Conservation (phyloP, 257 asterid genomes). For the Solanum medicagineum region DNA sequence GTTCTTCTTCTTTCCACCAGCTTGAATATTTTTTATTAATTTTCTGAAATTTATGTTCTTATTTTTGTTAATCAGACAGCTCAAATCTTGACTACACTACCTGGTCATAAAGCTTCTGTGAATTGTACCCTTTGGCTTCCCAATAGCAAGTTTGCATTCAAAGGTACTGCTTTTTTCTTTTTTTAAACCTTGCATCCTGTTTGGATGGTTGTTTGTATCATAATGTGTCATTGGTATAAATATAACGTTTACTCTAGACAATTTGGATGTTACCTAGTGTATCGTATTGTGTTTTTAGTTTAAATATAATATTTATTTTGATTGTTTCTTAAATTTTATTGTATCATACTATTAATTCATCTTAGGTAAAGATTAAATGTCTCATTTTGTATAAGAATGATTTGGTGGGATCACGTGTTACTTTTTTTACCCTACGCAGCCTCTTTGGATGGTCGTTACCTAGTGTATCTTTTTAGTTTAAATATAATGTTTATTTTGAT, state of each 20-base stretch:
- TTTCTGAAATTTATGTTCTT: background rate
- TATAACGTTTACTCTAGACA: background rate
- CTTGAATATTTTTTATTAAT: background rate
- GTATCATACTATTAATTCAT: background rate
- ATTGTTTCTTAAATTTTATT: background rate
- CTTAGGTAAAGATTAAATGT: background rate
- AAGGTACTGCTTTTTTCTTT: conserved; percentile 33
- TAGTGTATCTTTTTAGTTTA: background rate
- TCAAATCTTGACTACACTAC: conserved; percentile 78
- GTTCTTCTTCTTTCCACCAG: conserved; percentile 11
- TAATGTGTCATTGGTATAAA: background rate
- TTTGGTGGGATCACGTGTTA: background rate
- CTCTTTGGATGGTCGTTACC: background rate
- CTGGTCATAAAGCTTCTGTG: conserved; percentile 82
- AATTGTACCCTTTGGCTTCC: conserved; percentile 96
- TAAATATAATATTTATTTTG: background rate
- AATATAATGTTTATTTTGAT: no score
- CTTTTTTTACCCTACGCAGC: background rate
- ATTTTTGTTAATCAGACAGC: conserved; percentile 40
- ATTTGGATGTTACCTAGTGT: background rate
- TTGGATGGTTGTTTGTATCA: background rate
- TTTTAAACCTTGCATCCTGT: background rate
- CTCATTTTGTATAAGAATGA: background rate
- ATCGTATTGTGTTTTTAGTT: background rate
- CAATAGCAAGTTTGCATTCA: conserved; percentile 64